phyloP scores from a whole-genome alignment of 495 filamentous ascomycete species.

The Penicillium crystallinum region DNA sequence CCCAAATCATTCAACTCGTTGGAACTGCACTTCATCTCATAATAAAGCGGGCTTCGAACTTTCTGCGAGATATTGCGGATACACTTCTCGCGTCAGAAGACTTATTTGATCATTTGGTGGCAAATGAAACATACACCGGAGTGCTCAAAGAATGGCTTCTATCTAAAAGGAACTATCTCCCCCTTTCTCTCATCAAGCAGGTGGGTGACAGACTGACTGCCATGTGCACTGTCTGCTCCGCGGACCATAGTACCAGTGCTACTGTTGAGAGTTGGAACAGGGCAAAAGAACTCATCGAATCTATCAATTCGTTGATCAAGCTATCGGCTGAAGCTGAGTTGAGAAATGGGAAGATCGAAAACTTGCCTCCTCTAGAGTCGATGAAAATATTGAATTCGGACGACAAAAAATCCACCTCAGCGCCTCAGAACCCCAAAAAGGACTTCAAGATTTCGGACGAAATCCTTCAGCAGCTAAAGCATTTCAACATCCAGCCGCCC shows the following conservation, averaged over 20 bases:
- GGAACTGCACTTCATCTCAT: conserved; percentile 7
- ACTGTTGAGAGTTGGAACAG: neutral
- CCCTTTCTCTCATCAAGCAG: neutral
- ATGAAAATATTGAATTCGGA: conserved; percentile 8
- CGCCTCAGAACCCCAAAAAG: neutral
- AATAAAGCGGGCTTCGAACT: neutral
- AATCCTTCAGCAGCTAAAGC: neutral
- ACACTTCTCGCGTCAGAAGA: neutral
- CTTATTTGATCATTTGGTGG: conserved; percentile 4
- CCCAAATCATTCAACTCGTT: conserved; percentile 2
- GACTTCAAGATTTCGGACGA: neutral
- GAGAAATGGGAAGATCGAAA: neutral
- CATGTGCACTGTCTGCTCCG: conserved; percentile 6
- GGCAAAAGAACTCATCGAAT: neutral
- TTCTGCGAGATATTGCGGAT: neutral
- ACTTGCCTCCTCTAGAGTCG: conserved; percentile 1
- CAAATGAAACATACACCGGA: neutral
- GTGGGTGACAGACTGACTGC: neutral
- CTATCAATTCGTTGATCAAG: neutral
- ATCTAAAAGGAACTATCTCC: conserved; percentile 3
- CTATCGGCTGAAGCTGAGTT: neutral
- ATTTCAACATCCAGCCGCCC: neutral
- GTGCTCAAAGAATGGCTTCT: conserved; percentile 8
- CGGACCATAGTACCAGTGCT: neutral
- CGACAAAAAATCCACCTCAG: conserved; percentile 9